phyloP scores from a whole-genome alignment of 1,284 basidiomycete genomes.

The Fomitopsis pinicola region DNA sequence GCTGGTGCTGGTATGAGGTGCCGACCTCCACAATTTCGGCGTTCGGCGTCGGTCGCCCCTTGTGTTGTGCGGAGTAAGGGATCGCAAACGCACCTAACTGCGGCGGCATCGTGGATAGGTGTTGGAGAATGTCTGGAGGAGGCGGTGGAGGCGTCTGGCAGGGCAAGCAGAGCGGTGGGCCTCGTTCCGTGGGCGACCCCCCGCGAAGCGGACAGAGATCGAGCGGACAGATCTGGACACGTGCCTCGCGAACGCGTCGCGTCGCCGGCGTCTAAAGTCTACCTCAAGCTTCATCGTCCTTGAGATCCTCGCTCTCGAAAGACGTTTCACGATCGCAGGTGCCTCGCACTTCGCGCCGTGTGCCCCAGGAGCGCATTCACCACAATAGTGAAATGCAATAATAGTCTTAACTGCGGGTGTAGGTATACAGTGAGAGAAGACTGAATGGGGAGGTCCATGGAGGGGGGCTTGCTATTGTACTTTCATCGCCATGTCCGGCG shows the following conservation, averaged over 20 bases:
- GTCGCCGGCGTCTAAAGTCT: neutral
- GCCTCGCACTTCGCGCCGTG: too few relatives aligned
- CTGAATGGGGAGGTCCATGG: neutral
- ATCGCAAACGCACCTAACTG: slow-evolving; percentile 50
- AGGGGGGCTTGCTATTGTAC: neutral
- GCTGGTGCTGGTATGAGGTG: slow-evolving; percentile 24
- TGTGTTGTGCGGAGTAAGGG: slow-evolving; percentile 40
- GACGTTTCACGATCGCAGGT: too few relatives aligned
- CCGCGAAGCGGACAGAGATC: neutral
- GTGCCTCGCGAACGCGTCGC: neutral
- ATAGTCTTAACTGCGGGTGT: neutral
- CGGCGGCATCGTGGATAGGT: slow-evolving; percentile 36
- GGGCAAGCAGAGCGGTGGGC: neutral
- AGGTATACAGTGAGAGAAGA: too few relatives aligned
- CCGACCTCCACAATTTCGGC: slow-evolving; percentile 20
- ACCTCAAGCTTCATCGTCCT: neutral
- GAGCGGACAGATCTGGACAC: neutral
- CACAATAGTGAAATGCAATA: neutral
- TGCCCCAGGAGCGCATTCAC: neutral
- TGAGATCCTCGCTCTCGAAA: too few relatives aligned
- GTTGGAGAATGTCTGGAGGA: neutral
- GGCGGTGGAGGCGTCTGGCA: neutral
- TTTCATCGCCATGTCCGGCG: neutral
- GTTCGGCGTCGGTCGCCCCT: slow-evolving; percentile 26
- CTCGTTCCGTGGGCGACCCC: neutral